These are phyloP conservation scores for Moniliella sp. DNA, from an alignment of 1,284 basidiomycete genomes.

Conservation along the genomic window DNA sequence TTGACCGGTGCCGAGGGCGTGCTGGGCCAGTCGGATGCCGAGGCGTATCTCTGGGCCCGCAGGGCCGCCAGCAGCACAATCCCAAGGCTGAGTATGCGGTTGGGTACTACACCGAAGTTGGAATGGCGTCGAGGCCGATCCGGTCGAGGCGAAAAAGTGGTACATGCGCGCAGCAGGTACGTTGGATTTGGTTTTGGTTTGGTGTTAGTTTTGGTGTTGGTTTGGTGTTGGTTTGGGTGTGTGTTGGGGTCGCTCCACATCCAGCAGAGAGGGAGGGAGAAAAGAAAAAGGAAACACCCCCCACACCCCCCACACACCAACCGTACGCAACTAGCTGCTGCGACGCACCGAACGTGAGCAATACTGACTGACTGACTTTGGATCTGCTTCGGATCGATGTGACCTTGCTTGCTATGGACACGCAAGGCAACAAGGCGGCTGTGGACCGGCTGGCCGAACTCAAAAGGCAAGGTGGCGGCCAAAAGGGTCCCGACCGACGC, in stretches of 20 bases:
- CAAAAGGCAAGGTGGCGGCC: conserved; percentile 28
- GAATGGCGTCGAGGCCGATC: conserved; percentile 89
- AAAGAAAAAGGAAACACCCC: too few species aligned
- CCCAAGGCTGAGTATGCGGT: conserved; percentile 53
- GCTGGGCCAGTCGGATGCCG: conserved; percentile 83
- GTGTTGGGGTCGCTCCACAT: too few species aligned
- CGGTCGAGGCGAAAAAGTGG: conserved; percentile 90
- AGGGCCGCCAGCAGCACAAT: conserved; percentile 36
- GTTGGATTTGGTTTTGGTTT: too few species aligned
- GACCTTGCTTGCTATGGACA: too few species aligned
- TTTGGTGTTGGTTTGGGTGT: too few species aligned
- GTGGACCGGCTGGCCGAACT: conserved; percentile 77
- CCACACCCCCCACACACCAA: too few species aligned
- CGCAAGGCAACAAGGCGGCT: conserved; percentile 77
- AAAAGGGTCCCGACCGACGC: conserved; percentile 17
- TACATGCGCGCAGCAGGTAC: conserved; percentile 53
- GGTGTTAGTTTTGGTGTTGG: too few species aligned
- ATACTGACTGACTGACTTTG: too few species aligned
- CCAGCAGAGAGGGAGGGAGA: too few species aligned
- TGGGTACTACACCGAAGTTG: conserved; percentile 78
- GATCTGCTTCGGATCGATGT: too few species aligned
- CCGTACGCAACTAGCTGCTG: too few species aligned
- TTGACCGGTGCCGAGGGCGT: conserved; percentile 61
- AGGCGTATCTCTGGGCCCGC: conserved; percentile 53
- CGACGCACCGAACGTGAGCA: too few species aligned